phyloP scores from a whole-genome alignment of 148 eudicot species.

The Rhododendron williamsianum region DNA sequence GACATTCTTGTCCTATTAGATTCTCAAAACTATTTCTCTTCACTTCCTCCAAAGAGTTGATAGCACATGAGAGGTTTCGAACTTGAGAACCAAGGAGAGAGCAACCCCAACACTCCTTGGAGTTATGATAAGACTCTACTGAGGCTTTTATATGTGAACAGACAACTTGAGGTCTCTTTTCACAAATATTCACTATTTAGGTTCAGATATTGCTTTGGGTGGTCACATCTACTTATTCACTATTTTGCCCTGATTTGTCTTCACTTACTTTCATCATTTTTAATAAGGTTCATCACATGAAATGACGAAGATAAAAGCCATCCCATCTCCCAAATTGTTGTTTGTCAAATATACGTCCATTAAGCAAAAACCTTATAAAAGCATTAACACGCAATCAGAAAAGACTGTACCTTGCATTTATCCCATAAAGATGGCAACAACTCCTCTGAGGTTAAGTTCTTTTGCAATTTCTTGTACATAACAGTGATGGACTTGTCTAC shows the following conservation, averaged over 20 bases:
- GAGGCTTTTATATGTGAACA: not conserved
- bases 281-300: not conserved
- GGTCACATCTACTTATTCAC: not conserved
- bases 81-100: not conserved
- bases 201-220: not conserved
- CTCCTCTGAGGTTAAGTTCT: constrained; percentile 85
- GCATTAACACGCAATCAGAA: constrained; percentile 3
- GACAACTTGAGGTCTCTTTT: not conserved
- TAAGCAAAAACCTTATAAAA: not conserved
- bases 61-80: not conserved
- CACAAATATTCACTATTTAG: not conserved
- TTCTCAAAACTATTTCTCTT: not conserved
- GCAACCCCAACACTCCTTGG: not conserved
- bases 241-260: not conserved
- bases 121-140: not conserved
- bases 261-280: not conserved
- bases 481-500: constrained; percentile 75
- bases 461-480: constrained; percentile 86
- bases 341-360: not conserved
- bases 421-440: constrained; percentile 91
- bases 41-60: not conserved
- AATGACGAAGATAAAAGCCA: not conserved
- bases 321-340: not conserved
- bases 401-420: constrained; percentile 78
- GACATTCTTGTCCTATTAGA: not conserved